Base-by-base conservation (phyloP, 1,284 basidiomycete genomes). In the Cutaneotrichosporon spelunceum region DNA sequence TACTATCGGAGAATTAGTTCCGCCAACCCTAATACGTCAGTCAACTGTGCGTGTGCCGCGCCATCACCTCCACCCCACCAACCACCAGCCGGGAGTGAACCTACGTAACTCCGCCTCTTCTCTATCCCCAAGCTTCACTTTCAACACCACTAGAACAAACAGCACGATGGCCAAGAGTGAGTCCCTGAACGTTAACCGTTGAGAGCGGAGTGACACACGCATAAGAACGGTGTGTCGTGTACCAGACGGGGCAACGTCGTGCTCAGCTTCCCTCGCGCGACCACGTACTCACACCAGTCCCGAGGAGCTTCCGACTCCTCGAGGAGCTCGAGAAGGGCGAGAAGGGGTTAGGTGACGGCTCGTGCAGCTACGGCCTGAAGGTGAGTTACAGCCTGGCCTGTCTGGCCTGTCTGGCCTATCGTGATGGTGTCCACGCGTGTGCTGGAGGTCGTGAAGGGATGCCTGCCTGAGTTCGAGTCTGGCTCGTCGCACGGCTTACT, bases 301-400 rank as follows among this genome's bases (percentile, higher is more conserved):
- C 95, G 44, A 85, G 95, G 74, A 97, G 93, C 81, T 99, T 99
- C 82, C 86, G 92, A 60, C 87, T 99, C 48, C 85, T 97, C 53
- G 93, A 97, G 79, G 94, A 99, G 83, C 89, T 99, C 69, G 95
- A 99, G 82, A 98, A 98, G 81, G 95, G 96, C 71, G 95, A 99
- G 84, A 99, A 99, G 80, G 95, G 96, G 53, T 93, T 99, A 75
- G 95, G 95, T 66, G 95, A 98, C 82, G 95, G 94, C 62, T 92
- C 89, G 39, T 96, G 93, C 82, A 94, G 91, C 33, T 98, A 98
- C 72, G 94, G 94, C 60, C 83, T 96, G 62, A 90, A 91, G 79
- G 78, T 80, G 66, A 61, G 24, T 55, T 6, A 33, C 21, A 23
- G 47, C 24, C 49, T 52, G 47, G 44, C 23, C 44, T 5, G n/a